phyloP scores from a whole-genome alignment of 768 basidiomycete genomes.

The Boletus bicolor region DNA sequence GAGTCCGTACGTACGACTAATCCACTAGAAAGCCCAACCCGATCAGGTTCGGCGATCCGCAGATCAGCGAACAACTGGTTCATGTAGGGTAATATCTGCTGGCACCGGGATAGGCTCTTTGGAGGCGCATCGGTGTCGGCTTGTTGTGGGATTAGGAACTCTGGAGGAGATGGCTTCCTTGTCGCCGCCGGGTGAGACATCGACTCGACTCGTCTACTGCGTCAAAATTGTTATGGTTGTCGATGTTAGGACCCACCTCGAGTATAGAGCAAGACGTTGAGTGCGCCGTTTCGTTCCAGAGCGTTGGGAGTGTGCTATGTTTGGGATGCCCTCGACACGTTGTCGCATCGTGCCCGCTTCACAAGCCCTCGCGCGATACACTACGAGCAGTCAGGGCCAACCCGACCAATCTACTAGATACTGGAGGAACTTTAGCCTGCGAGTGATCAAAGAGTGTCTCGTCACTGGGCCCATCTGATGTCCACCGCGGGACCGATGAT shows the following conservation, averaged over 20 bases:
- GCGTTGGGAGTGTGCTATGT: not conserved
- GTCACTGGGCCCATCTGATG: too few species aligned
- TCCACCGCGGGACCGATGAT: not conserved
- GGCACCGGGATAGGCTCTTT: slow-evolving; percentile 35
- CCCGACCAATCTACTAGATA: not conserved
- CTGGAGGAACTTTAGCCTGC: not conserved
- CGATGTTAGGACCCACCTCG: not conserved
- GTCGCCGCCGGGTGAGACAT: slow-evolving; percentile 8
- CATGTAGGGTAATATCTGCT: slow-evolving; percentile 63
- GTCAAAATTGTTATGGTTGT: not conserved
- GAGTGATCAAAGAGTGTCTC: not conserved
- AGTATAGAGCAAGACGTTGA: not conserved
- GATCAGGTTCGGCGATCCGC: slow-evolving; percentile 50
- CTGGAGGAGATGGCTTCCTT: slow-evolving; percentile 1
- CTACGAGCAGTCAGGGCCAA: too few species aligned
- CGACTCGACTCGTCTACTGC: slow-evolving; percentile 6
- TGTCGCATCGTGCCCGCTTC: not conserved
- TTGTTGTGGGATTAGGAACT: too few species aligned
- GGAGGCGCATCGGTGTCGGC: slow-evolving; percentile 28
- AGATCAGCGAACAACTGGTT: slow-evolving; percentile 60
- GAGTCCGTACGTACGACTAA: slow-evolving; percentile 43
- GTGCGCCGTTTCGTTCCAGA: not conserved
- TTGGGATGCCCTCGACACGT: not conserved
- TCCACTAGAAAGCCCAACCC: slow-evolving; percentile 65
- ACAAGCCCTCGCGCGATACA: not conserved